phyloP scores from a whole-genome alignment of 495 filamentous ascomycete species.

The Aspergillus panamensis region DNA sequence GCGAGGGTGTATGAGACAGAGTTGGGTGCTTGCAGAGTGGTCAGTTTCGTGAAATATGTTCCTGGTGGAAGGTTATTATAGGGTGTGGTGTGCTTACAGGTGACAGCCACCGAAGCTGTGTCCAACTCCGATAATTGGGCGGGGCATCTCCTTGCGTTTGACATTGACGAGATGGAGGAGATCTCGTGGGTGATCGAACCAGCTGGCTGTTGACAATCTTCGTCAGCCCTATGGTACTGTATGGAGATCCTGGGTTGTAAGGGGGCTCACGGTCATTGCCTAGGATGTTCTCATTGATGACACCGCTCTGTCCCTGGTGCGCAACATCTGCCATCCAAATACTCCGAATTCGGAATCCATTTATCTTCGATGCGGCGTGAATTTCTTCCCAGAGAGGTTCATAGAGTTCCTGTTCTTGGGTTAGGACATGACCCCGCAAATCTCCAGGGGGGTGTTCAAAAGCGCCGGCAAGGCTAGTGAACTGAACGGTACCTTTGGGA shows the following conservation, averaged over 20 bases:
- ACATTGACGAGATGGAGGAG: slow-evolving; percentile 82
- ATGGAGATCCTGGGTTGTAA: neutral
- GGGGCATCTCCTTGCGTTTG: slow-evolving; percentile 78
- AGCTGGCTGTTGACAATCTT: slow-evolving; percentile 53
- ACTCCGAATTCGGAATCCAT: slow-evolving; percentile 65
- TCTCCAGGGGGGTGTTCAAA: neutral
- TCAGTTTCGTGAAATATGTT: slow-evolving; percentile 11
- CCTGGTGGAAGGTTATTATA: neutral
- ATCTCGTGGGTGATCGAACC: slow-evolving; percentile 86
- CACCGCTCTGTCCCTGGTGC: slow-evolving; percentile 69
- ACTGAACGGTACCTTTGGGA: slow-evolving; percentile 63
- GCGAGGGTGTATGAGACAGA: slow-evolving; percentile 75
- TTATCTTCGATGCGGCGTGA: slow-evolving; percentile 44
- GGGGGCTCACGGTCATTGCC: slow-evolving; percentile 70
- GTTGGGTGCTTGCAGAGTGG: slow-evolving; percentile 35
- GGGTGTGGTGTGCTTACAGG: slow-evolving; percentile 34
- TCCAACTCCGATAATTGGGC: slow-evolving; percentile 83
- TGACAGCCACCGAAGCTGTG: slow-evolving; percentile 84
- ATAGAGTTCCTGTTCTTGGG: slow-evolving; percentile 64
- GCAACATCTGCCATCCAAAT: slow-evolving; percentile 87
- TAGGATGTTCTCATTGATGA: slow-evolving; percentile 67
- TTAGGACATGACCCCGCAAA: neutral
- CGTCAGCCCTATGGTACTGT: slow-evolving; percentile 6
- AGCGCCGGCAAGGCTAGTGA: slow-evolving; percentile 4
- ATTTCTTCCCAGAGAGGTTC: slow-evolving; percentile 86